A percentile compares a stretch with the other conserved stretches of the same genome.
Evolutionary conservation across 768 basidiomycete species (phyloP).

Genomic region (Boletus speciosus): DNA sequence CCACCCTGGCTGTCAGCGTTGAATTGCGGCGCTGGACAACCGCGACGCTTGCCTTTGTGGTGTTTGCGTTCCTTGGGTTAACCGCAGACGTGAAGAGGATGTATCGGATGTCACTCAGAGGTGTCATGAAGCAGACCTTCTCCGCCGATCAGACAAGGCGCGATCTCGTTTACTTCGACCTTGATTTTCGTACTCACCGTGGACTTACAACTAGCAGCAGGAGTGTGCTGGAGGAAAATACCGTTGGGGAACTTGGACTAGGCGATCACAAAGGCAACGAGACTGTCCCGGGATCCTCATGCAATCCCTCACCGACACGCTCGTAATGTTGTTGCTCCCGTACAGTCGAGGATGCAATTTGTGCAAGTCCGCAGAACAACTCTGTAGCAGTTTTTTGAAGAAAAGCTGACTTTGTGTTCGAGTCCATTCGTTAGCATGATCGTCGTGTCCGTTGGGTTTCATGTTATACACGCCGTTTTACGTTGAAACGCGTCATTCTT

Average conservation of each 20-base stretch:
- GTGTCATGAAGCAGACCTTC: neutral
- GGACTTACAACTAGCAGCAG: neutral
- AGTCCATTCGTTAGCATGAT: too few species aligned
- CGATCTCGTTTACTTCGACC: neutral
- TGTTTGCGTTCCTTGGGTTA: slow-evolving; percentile 18
- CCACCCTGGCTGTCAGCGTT: neutral
- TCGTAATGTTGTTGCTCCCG: too few species aligned
- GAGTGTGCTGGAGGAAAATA: neutral
- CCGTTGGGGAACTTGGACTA: neutral
- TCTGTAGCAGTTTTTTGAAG: neutral
- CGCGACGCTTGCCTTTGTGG: slow-evolving; percentile 6
- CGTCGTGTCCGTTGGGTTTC: too few species aligned
- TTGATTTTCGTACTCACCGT: neutral
- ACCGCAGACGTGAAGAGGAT: slow-evolving; percentile 15
- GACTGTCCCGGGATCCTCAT: neutral
- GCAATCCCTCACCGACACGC: neutral
- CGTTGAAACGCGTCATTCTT: too few species aligned
- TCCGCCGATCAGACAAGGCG: neutral
- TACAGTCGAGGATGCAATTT: neutral
- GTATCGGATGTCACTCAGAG: slow-evolving; percentile 6
- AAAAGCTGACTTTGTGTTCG: too few species aligned
- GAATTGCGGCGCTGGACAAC: slow-evolving; percentile 22
- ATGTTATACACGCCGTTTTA: too few species aligned
- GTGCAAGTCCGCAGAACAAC: too few species aligned
- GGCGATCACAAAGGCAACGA: neutral